Evolutionary conservation across 768 basidiomycete genomes (phyloP).

Genomic region (Termitomyces sp.): DNA sequence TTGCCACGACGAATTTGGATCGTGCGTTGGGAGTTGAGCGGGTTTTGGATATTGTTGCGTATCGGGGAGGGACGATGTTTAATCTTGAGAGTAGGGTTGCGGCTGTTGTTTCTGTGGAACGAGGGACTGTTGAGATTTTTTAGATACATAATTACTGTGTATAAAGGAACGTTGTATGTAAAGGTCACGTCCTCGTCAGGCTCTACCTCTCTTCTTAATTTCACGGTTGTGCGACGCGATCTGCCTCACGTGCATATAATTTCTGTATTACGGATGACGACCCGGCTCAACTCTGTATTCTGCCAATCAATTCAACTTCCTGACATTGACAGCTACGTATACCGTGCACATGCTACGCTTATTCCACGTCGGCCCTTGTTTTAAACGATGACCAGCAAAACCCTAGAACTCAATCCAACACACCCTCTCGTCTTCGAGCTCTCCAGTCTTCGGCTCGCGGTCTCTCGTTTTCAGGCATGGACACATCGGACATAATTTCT

Average conservation of each 20-base stretch:
- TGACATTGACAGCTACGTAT: background rate
- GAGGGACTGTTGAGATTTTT: slow-evolving; percentile 13
- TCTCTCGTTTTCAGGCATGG: slow-evolving; percentile 48
- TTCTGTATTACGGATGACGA: background rate
- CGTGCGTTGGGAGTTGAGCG: slow-evolving; percentile 35
- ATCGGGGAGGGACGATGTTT: slow-evolving; percentile 33
- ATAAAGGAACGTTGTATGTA: background rate
- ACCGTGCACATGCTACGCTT: background rate
- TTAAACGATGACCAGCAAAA: background rate
- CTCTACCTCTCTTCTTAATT: too few species aligned
- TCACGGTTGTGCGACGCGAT: background rate
- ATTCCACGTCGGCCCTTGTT: background rate
- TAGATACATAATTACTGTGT: background rate
- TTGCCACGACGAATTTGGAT: slow-evolving; percentile 13
- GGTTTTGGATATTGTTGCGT: slow-evolving; percentile 35
- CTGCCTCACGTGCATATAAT: background rate
- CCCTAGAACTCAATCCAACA: slow-evolving; percentile 22
- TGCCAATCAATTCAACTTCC: background rate
- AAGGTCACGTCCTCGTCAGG: too few species aligned
- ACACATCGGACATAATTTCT: slow-evolving; percentile 3
- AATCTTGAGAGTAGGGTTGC: slow-evolving; percentile 42
- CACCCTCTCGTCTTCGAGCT: slow-evolving; percentile 47
- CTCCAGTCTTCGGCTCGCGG: slow-evolving; percentile 38
- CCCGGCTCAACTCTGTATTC: background rate
- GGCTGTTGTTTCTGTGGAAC: slow-evolving; percentile 32